Base-by-base conservation (phyloP, 1,139 yeast genomes). In the Saccharomycopsis phalli region DNA sequence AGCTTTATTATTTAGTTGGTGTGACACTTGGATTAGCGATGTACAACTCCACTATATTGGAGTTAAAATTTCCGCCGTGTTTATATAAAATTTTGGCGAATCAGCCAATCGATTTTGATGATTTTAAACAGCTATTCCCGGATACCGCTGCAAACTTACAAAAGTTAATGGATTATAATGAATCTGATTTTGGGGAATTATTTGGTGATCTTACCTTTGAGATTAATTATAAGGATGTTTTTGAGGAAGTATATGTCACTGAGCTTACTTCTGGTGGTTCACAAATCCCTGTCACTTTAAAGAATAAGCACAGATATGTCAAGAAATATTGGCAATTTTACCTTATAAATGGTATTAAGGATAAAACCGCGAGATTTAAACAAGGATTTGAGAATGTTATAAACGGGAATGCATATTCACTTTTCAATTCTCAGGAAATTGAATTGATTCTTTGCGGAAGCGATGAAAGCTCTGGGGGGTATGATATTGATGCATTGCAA, bases 1-100 rank as follows among this genome's bases (percentile, higher is more conserved):
- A 68, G 44, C 55, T 68, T 6, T 88, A 80, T 58, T 80, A 75
- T 53, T 62, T 86, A 34, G 78, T 87, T 44, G 97, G 97, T 0
- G 83, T 84, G 1, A 78, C 86, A 1, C 61, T 91, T 35, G 97
- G 96, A 0, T 67, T 91, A 52, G 96, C 97, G 0, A 77, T 91
- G 33, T 87, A 84, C 58, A 91, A 91, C 57, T 82, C 95, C 0
- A 81, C 91, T 1, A 86, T 88, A 36, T 62, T 91, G 37, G 95
- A 87, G 54, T 63, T 87, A 41, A 71, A 71, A 38, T 76, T 91
- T 47, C 95, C 97, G 0, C 62, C 66, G 31, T 83, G 82, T 0
- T 59, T 87, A 37, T 91, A 81, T 60, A 88, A 84, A 59, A 62
- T 91, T 34, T 63, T 86, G 47, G 27, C 25, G 13, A 75, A 74